Evolutionary conservation across 1,284 basidiomycete genomes (phyloP).

Genomic region (Phellopilus nigrolimitatus): DNA sequence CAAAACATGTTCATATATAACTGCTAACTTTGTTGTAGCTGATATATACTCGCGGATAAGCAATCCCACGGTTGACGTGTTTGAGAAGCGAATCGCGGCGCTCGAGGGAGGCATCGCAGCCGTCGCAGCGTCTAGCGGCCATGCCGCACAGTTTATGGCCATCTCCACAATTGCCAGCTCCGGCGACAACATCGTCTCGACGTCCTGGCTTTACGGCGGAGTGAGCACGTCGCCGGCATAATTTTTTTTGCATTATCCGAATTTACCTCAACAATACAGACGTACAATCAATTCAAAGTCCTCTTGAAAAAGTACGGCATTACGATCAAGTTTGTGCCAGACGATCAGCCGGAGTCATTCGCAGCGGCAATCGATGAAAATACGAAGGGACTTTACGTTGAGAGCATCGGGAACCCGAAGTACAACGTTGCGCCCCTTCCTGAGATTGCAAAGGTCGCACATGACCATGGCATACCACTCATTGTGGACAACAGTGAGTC

Average conservation of each 20-base stretch:
- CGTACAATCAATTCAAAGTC: constrained; percentile 90
- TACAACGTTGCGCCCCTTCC: constrained; percentile 73
- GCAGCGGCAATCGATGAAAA: constrained; percentile 71
- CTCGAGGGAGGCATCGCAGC: constrained; percentile 82
- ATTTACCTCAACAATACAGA: no score
- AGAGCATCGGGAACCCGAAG: constrained; percentile 84
- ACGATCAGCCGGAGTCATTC: constrained; percentile 59
- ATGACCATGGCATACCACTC: constrained; percentile 70
- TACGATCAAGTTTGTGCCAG: constrained; percentile 70
- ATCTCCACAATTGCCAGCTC: constrained; percentile 57
- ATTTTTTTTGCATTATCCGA: no score
- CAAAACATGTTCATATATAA: no score
- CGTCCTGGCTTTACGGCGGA: constrained; percentile 67
- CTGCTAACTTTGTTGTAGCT: no score
- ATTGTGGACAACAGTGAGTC: constrained; percentile 77
- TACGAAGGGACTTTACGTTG: constrained; percentile 77
- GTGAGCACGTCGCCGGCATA: constrained; percentile 40
- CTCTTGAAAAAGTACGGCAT: constrained; percentile 79
- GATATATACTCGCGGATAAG: constrained; percentile 78
- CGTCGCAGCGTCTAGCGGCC: constrained; percentile 75
- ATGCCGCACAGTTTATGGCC: constrained; percentile 80
- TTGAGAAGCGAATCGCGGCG: constrained; percentile 81
- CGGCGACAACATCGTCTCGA: constrained; percentile 81
- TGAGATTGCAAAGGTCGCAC: constrained; percentile 74
- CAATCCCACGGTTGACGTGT: constrained; percentile 85